A percentile compares a stretch with the other conserved stretches of the same genome.
These are phyloP conservation scores for Eimeria maxima DNA, from an alignment of 169 alveolate species.

Conservation along the genomic window DNA sequence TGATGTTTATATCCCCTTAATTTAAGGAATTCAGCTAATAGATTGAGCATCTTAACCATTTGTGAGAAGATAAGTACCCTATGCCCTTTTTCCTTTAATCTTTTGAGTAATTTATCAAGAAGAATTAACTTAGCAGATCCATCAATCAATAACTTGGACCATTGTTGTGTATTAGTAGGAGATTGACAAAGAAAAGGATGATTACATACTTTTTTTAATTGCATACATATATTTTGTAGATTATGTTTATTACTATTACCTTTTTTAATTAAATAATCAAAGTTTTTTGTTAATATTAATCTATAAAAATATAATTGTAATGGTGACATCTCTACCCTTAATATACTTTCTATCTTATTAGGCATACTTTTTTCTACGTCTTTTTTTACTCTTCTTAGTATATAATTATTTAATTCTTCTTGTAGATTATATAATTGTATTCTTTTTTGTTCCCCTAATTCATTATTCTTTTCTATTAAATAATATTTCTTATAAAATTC, in stretches of 20 bases:
- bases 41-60: slow-evolving; percentile 95
- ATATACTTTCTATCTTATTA: slow-evolving; percentile 97
- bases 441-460: slow-evolving; percentile 88
- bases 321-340: slow-evolving; percentile 94
- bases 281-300: not conserved
- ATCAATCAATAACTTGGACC: slow-evolving; percentile 3
- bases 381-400: slow-evolving; percentile 98
- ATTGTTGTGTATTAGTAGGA: slow-evolving; percentile 92
- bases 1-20: slow-evolving; percentile 96
- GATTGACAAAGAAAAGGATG: slow-evolving; percentile 98
- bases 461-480: slow-evolving; percentile 59
- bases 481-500: slow-evolving; percentile 93
- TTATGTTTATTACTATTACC: not conserved
- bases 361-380: slow-evolving; percentile 99
- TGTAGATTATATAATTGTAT: slow-evolving; percentile 95
- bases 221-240: slow-evolving; percentile 96
- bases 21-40: slow-evolving; percentile 93
- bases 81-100: slow-evolving; percentile 94
- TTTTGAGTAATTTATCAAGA: slow-evolving; percentile 95
- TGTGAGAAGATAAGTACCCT: slow-evolving; percentile 96
- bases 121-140: slow-evolving; percentile 96
- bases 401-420: slow-evolving; percentile 97
- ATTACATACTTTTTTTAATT: slow-evolving; percentile 98
- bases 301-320: slow-evolving; percentile 92
- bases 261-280: not conserved